Conservation (phyloP, 2,329 filamentous ascomycete species). For the Colletotrichum gloeosporioides region DNA sequence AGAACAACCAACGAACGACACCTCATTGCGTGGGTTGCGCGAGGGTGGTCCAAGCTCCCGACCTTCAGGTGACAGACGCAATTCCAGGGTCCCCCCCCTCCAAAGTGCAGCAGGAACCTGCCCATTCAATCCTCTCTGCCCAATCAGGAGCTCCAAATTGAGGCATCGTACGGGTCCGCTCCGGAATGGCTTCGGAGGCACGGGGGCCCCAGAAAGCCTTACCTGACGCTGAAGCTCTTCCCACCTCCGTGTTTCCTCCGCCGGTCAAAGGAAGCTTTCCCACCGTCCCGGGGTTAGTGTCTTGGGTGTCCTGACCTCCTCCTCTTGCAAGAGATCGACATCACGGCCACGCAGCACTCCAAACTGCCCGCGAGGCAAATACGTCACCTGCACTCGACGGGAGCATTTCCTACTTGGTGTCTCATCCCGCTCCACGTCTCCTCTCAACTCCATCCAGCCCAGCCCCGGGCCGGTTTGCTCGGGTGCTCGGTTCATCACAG, state of each 20-base stretch:
- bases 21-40: neutral
- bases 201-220: neutral
- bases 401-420: neutral
- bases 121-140: neutral
- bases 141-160: neutral
- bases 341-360: neutral
- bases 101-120: neutral
- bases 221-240: neutral
- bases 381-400: neutral
- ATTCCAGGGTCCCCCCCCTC: neutral
- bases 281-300: neutral
- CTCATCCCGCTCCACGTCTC: neutral
- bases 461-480: neutral
- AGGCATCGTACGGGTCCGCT: neutral
- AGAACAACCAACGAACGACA: neutral
- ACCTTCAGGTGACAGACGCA: neutral
- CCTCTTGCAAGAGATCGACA: neutral
- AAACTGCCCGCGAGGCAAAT: neutral
- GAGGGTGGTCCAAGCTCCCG: neutral
- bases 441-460: neutral
- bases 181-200: neutral
- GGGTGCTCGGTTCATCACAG: neutral
- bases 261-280: neutral
- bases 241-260: neutral
- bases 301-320: neutral